Base-by-base conservation (phyloP, 306 rosid species). In the Quillaja saponaria region DNA sequence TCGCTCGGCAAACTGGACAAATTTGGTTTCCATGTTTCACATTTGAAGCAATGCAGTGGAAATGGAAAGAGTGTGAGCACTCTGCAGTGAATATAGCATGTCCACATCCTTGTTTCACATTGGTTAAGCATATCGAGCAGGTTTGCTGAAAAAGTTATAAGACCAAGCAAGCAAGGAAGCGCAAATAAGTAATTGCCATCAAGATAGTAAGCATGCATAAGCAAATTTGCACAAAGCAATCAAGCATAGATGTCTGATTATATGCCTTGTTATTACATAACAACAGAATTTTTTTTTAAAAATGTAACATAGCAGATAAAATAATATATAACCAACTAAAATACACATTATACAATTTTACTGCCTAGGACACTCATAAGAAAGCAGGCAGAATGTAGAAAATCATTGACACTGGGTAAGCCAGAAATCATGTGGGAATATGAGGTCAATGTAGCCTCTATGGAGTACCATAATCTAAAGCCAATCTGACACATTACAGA, bases 1-100 rank as follows among this genome's bases (percentile, higher is more conserved):
- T 85, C 20, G 99, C 94, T 63, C 99, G 78, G 64, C 99, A 92
- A 55, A 92, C 95, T 7, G 99, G 99, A 71, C 99, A 92, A 61
- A 92, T 64, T 75, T 83, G 95, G 76, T 92, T 92, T 58, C 96
- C 99, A 13, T 86, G 96, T 71, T 85, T 92, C 51, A 86, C 95
- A 46, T 83, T 88, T 16, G 96, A 88, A 51, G 88, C 79, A 50
- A 92, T 90, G 74, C 99, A 92, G 63, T 92, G 95, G 67, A 92
- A 92, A 80, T 92, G 99, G 71, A 92, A 92, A 44, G 95, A 88
- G 72, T 92, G 99, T 1, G 99, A 86, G 66, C 99, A 92, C 60
- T 92, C 99, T 0, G 96, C 99, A 0, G 96, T 86, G 84, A 92
- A 92, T 66, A 92, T 76, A 51, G 99, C 99, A 12, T 81, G 99